These are phyloP conservation scores for Austroboletus olivaceoglutinosus DNA, from an alignment of 1,284 basidiomycete species.

Conservation along the genomic window DNA sequence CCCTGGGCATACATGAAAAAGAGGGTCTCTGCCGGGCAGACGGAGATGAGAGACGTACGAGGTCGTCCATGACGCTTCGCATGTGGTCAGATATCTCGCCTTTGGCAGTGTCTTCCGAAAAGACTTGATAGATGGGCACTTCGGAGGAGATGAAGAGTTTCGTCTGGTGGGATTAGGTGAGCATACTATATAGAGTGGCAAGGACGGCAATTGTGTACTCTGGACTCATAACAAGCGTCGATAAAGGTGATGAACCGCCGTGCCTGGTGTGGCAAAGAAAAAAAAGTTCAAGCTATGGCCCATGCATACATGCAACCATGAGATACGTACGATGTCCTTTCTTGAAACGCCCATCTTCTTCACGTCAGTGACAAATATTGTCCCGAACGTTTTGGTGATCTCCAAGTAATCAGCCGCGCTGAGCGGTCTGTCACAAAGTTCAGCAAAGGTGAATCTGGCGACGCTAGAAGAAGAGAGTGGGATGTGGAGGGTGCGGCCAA, in stretches of 20 bases:
- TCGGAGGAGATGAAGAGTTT: constrained; percentile 89
- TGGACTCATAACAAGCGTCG: constrained; percentile 94
- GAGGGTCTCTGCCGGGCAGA: background rate
- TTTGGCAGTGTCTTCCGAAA: constrained; percentile 65
- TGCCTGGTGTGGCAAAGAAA: constrained; percentile 50
- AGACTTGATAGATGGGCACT: constrained; percentile 84
- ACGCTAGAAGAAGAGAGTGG: constrained; percentile 78
- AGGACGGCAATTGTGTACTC: constrained; percentile 41
- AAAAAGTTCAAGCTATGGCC: background rate
- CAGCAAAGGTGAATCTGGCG: constrained; percentile 85
- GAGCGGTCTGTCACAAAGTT: constrained; percentile 87
- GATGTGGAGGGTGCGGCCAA: constrained; percentile 83
- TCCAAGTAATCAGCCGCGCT: constrained; percentile 97
- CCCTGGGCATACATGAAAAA: constrained; percentile 49
- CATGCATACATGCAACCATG: background rate
- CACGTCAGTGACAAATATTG: constrained; percentile 86
- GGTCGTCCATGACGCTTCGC: constrained; percentile 86
- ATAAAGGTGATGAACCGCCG: constrained; percentile 97
- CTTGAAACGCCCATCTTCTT: constrained; percentile 85
- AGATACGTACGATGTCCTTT: constrained; percentile 73
- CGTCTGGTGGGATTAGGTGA: constrained; percentile 48
- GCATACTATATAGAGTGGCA: background rate
- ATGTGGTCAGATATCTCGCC: constrained; percentile 71
- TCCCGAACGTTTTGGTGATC: constrained; percentile 84
- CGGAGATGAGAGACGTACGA: constrained; percentile 45